Evolutionary conservation across 1,139 yeast genomes (phyloP), one percentile per base, ranked within the genome.

Genomic region (Petasospora fabianii): DNA sequence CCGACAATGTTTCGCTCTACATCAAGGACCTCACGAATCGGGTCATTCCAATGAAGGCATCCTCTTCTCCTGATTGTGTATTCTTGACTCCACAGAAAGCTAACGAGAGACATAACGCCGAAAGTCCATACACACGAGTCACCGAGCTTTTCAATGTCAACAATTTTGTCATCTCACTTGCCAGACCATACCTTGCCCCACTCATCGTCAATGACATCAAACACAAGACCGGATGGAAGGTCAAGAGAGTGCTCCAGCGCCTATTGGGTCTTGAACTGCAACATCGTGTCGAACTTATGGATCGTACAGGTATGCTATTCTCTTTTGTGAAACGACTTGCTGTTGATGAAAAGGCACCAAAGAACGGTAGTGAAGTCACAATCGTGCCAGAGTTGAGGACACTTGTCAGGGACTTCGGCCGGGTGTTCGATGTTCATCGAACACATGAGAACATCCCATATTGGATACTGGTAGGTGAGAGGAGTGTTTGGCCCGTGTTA

Each of bases 91-190:
- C 81, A 44, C 69, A 78, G 55, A 64, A 68, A 55, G 65, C 70
- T 3, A 57, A 57, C 38, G 61, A 62, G 20, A 47, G 55, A 14
- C 59, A 55, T 18, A 65, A 67, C 32, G 60, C 71, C 12, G 71
- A 71, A 35, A 78, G 86, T 6, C 95, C 96, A 0, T 92, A 90
- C 59, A 84, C 95, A 0, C 68, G 96, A 43, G 71, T 92, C 35
- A 84, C 97, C 0, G 97, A 92, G 58, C 70, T 90, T 43, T 92
- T 90, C 66, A 92, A 92, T 55, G 97, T 92, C 17, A 92, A 92
- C 61, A 94, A 88, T 60, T 90, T 87, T 55, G 72, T 92, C 19
- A 87, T 88, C 0, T 84, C 96, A 24, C 69, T 90, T 50, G 96
- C 97, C 11, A 73, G 97, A 44, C 97, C 97, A 0, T 90, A 92